Base-by-base conservation (phyloP, 208 protist species). In the Strigomonas galati region DNA sequence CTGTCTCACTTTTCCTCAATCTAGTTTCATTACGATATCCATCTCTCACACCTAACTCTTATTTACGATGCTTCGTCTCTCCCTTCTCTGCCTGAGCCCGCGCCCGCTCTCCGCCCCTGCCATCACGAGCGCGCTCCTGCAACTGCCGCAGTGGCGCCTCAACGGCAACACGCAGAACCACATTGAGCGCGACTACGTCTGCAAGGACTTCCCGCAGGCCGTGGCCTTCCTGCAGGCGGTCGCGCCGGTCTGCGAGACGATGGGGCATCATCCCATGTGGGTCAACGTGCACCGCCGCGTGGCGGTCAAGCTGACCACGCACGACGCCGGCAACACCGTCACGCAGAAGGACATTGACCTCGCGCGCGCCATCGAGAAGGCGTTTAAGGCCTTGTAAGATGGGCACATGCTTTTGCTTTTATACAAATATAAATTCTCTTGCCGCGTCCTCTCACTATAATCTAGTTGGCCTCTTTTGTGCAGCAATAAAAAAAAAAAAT, bases 201-300 rank as follows among this genome's bases (percentile, higher is more conserved):
- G 97, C 51, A 40, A 53, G 17, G 79, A 98, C 71, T 98, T 98
- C 70, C 57, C 65, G n/a, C 69, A 93, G 58, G 96, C 95, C 15
- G 92, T 93, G 62, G 52, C 52, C 24, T 99, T 98, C 59, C 98
- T 99, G 93, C 83, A 79, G 40, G 70, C 66, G 40, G 75, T 92
- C 37, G 92, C 82, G 27, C 73, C 76, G 0, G 72, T 87, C 40
- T 95, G 92, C 56, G 95, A 98, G 51, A 28, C 79, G 66, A 78
- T 85, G 75, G 77, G 95, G 54, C 97, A 99, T 67, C 97, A 99
- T 44, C 97, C 97, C n/a, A 65, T 79, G 66, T 98, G 96, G 95
- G 87, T 94, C 51, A 99, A 98, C 72, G 87, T 94, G 23, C 98
- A 98, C 76, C 98, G 98, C 67, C 85, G 81, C 49, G 64, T 99